A percentile compares a stretch with the other conserved stretches of the same genome.
Conservation (phyloP, 306 rosid genomes). For the Trifolium fragiferum region DNA sequence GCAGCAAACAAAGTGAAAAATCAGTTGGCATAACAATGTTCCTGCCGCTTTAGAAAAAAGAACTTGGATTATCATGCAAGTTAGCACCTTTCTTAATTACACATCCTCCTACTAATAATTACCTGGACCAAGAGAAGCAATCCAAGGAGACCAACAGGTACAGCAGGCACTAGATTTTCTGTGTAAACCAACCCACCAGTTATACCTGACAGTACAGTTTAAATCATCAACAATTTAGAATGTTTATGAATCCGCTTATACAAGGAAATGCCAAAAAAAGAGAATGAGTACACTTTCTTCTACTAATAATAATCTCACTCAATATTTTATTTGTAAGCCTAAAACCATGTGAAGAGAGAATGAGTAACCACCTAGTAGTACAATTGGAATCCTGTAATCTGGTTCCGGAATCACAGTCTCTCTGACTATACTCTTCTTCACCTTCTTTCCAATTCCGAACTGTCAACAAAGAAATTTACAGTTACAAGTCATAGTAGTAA, state of each 20-base stretch:
- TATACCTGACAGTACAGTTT: constrained; percentile 58
- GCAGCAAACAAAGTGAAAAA: background rate
- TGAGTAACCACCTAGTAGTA: constrained; percentile 71
- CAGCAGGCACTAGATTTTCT: constrained; percentile 76
- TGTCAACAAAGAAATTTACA: constrained; percentile 50
- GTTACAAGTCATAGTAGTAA: constrained; percentile 31
- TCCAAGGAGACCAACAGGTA: constrained; percentile 88
- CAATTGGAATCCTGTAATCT: constrained; percentile 89
- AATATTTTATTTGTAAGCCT: background rate
- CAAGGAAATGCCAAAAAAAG: background rate
- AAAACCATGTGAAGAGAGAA: constrained; percentile 32
- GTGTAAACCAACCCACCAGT: constrained; percentile 86
- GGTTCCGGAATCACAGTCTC: constrained; percentile 89
- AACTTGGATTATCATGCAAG: constrained; percentile 4
- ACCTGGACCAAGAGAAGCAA: constrained; percentile 92
- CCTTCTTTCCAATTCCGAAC: constrained; percentile 81
- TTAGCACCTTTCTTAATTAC: constrained; percentile 19
- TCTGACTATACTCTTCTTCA: constrained; percentile 43
- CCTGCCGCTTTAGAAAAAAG: background rate
- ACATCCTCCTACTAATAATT: constrained; percentile 25
- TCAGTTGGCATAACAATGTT: constrained; percentile 4
- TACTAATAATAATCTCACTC: background rate
- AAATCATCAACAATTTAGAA: constrained; percentile 22
- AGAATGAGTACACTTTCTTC: background rate
- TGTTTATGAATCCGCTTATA: background rate